Evolutionary conservation across 306 rosid genomes (phyloP).

Genomic region (Luffa aegyptiaca): DNA sequence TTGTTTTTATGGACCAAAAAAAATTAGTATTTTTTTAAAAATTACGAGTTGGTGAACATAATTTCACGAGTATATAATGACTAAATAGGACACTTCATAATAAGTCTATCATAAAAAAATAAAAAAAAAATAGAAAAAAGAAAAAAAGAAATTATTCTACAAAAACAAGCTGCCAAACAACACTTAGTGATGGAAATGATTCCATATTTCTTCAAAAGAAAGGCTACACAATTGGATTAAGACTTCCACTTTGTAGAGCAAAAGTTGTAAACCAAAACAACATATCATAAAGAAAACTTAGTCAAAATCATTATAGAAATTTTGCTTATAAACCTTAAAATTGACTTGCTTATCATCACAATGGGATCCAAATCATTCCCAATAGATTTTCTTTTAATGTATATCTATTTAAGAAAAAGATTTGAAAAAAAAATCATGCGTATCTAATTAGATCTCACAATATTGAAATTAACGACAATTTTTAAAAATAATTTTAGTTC

Average conservation of each 20-base stretch:
- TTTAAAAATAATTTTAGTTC: too few species aligned
- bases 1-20: too few species aligned
- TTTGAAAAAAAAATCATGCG: neutral
- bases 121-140: too few species aligned
- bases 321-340: neutral
- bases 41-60: neutral
- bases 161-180: neutral
- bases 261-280: neutral
- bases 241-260: neutral
- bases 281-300: neutral
- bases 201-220: neutral
- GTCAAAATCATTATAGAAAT: neutral
- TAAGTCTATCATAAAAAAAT: too few species aligned
- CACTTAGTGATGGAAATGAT: neutral
- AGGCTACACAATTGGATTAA: neutral
- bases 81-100: neutral
- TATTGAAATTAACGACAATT: too few species aligned
- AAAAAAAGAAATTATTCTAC: too few species aligned
- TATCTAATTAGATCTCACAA: neutral
- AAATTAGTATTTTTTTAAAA: too few species aligned
- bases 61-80: neutral
- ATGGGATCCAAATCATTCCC: slow-evolving; percentile 3
- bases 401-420: too few species aligned
- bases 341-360: neutral
- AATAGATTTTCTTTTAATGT: neutral